Conservation (phyloP, 208 protist genomes). For the Leishmania major region DNA sequence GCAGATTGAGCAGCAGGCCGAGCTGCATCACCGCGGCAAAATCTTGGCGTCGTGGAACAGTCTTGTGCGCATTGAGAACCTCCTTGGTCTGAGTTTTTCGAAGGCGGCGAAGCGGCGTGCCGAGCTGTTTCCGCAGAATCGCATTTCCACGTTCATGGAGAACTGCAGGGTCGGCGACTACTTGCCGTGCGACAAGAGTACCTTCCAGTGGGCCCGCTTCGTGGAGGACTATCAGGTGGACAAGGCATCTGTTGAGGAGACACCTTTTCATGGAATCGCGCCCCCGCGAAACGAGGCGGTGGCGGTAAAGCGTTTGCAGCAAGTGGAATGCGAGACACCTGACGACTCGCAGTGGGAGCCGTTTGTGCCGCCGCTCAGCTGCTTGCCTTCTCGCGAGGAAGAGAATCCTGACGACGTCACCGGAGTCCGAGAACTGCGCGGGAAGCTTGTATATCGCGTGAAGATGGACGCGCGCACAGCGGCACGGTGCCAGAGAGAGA, state of each 20-base stretch:
- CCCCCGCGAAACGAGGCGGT: slow-evolving; percentile 29
- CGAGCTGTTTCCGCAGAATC: slow-evolving; percentile 50
- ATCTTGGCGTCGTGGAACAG: slow-evolving; percentile 68
- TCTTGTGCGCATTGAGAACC: slow-evolving; percentile 57
- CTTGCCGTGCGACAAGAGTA: slow-evolving; percentile 53
- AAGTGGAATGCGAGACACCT: slow-evolving; percentile 28
- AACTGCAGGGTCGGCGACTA: slow-evolving; percentile 75
- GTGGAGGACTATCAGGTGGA: slow-evolving; percentile 54
- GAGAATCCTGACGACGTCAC: slow-evolving; percentile 65
- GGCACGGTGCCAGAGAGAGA: slow-evolving; percentile 53
- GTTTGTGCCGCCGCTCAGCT: slow-evolving; percentile 25
- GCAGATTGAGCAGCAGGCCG: slow-evolving; percentile 67
- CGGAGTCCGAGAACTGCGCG: slow-evolving; percentile 59
- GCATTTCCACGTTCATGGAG: slow-evolving; percentile 53
- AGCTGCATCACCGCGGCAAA: slow-evolving; percentile 42
- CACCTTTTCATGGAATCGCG: slow-evolving; percentile 46
- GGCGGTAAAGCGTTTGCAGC: slow-evolving; percentile 5
- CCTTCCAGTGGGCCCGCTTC: slow-evolving; percentile 58
- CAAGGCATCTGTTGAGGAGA: slow-evolving; percentile 57
- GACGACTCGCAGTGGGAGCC: slow-evolving; percentile 37
- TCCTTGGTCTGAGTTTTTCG: slow-evolving; percentile 61
- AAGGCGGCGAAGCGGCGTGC: slow-evolving; percentile 54
- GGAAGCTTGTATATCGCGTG: slow-evolving; percentile 66
- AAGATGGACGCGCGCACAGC: slow-evolving; percentile 56
- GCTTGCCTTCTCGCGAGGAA: slow-evolving; percentile 20